These are phyloP conservation scores for Odontarrhena argentea DNA, from an alignment of 345 rosid genomes.

Conservation along the genomic window DNA sequence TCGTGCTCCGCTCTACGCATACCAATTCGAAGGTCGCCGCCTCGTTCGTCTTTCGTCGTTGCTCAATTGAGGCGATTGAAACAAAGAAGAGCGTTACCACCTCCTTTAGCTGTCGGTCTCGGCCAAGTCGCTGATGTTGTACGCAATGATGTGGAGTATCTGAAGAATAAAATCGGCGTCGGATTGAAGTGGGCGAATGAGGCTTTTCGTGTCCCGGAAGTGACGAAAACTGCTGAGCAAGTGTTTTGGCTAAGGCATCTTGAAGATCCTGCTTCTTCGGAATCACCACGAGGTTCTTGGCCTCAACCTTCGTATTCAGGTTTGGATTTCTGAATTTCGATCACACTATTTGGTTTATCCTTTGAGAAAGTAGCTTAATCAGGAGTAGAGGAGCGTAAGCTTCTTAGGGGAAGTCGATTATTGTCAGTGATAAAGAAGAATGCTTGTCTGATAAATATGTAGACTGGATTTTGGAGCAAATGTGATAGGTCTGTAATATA, in stretches of 20 bases:
- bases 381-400: neutral
- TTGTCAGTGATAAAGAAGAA: slow-evolving; percentile 6
- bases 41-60: slow-evolving; percentile 28
- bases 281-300: slow-evolving; percentile 47
- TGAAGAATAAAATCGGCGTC: slow-evolving; percentile 53
- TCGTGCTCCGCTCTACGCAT: slow-evolving; percentile 33
- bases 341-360: neutral
- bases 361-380: neutral
- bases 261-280: slow-evolving; percentile 56
- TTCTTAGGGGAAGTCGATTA: slow-evolving; percentile 17
- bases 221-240: slow-evolving; percentile 59
- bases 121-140: slow-evolving; percentile 63
- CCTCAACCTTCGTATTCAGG: slow-evolving; percentile 84
- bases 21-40: slow-evolving; percentile 21
- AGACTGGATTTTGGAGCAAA: slow-evolving; percentile 10
- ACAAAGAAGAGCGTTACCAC: slow-evolving; percentile 32
- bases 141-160: slow-evolving; percentile 61
- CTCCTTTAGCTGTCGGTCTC: slow-evolving; percentile 48
- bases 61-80: slow-evolving; percentile 44
- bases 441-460: slow-evolving; percentile 6
- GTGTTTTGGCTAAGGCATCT: slow-evolving; percentile 76
- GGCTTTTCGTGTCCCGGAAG: slow-evolving; percentile 63
- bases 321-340: slow-evolving; percentile 16
- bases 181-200: slow-evolving; percentile 79
- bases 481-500: slow-evolving; percentile 7